Evolutionary conservation across 192 early-diverging fungal genomes (phyloP), one percentile per base, ranked within the genome.

Genomic region (Entomortierella chlamydospora): DNA sequence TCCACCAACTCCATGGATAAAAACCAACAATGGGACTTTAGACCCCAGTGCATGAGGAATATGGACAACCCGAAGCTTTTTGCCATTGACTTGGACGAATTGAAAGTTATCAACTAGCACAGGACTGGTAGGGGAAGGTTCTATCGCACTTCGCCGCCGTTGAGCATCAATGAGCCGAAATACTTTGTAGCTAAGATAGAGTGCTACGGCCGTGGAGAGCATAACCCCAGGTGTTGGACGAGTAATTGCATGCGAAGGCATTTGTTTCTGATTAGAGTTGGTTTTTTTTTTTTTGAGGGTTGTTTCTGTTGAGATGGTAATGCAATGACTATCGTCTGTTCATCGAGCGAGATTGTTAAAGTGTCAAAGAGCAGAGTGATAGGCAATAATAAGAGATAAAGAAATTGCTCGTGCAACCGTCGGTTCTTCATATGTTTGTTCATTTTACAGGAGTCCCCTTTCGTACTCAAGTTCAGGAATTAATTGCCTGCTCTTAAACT

Each of bases 1-100:
- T 31, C 84, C 88, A 43, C 88, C 88, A 11, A 89, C 64, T 15
- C 88, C 88, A 61, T 89, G 88, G 29, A 89, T 87, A 62, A 89
- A 87, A 15, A 87, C 84, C 20, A 89, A 50, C 3, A 89, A 59
- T 28, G 88, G 88, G 25, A 87, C 86, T 64, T 82, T 85, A 26
- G 77, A 82, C 1, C 86, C 88, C 22, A 87, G 58, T 31, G 76
- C 83, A 72, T 87, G 85, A 49, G 84, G 84, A 51, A 87, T 86
- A 69, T 87, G 86, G 37, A 86, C 82, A 47, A 87, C 83, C 9
- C 88, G 81, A 41, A 87, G 72, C 23, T 57, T 54, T 50, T 87
- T 83, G 22, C 69, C 72, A 65, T 85, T 83, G 18, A 86, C 82
- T 37, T 79, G 63, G 28, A 89, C 84, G 61, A 69, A 86, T 70